Percentiles rank a stretch among this genome's conserved stretches.
Evolutionary conservation across 2,329 filamentous ascomycete genomes (phyloP).

Genomic region (Macrophomina phaseolina): DNA sequence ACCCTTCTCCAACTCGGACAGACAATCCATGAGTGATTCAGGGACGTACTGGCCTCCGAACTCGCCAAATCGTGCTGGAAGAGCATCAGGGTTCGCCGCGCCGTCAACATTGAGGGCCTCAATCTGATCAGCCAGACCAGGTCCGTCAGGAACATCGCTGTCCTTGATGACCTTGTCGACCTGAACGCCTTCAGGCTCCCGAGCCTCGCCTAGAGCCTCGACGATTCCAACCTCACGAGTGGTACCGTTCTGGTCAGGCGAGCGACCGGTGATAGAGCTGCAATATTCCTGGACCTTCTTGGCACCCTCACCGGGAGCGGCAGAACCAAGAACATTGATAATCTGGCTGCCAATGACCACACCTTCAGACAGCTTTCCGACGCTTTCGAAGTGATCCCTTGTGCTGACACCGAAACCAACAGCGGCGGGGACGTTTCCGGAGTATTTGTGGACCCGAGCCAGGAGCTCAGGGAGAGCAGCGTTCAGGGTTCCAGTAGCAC

Average conservation of each 20-base stretch:
- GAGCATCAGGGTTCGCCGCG: slow-evolving; percentile 54
- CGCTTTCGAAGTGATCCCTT: slow-evolving; percentile 86
- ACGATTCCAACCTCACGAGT: slow-evolving; percentile 73
- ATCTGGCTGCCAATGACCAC: slow-evolving; percentile 98
- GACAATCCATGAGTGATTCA: slow-evolving; percentile 96
- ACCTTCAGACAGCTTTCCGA: slow-evolving; percentile 84
- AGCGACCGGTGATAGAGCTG: slow-evolving; percentile 69
- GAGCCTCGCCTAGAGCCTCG: slow-evolving; percentile 68
- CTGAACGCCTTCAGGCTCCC: slow-evolving; percentile 67
- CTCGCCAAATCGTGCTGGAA: slow-evolving; percentile 88
- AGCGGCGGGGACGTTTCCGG: slow-evolving; percentile 85
- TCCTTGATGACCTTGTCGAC: slow-evolving; percentile 72
- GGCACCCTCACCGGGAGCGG: slow-evolving; percentile 68
- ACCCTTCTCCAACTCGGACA: slow-evolving; percentile 86
- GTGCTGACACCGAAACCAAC: slow-evolving; percentile 98
- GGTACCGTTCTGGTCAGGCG: slow-evolving; percentile 51
- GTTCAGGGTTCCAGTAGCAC: slow-evolving; percentile 83
- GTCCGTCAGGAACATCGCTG: slow-evolving; percentile 60
- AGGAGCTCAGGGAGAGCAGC: slow-evolving; percentile 81
- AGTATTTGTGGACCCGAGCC: slow-evolving; percentile 86
- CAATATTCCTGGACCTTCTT: slow-evolving; percentile 87
- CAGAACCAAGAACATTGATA: slow-evolving; percentile 77
- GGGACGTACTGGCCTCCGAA: slow-evolving; percentile 98
- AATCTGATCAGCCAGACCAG: slow-evolving; percentile 80
- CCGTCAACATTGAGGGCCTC: slow-evolving; percentile 75